Evolutionary conservation across 306 rosid genomes (phyloP), one percentile per base, ranked within the genome.

Genomic region (Mimosa pudica): DNA sequence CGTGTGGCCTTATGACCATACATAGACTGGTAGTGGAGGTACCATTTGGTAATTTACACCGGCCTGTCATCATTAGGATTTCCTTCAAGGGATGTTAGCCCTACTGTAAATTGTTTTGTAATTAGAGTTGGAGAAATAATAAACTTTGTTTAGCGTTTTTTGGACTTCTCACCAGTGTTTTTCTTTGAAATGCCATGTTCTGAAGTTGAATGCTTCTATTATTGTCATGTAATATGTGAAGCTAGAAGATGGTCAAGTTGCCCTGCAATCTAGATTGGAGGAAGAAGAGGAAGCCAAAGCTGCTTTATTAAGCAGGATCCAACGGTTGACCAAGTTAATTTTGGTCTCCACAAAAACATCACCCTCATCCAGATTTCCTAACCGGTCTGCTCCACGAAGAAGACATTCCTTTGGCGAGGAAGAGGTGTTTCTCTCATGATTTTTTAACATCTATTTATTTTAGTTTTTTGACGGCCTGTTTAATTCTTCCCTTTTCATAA

Each of bases 251-350:
- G 98, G 99, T 83, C 97, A 90, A 86, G 91, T 87, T 84, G 93
- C 87, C 85, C 85, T 96, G 84, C 99, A 93, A 69, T 93, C 98
- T 76, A 87, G 97, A 86, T 82, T 96, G 94, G 99, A 96, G 88
- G 91, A 96, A 89, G 99, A 96, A 80, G 99, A 96, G 88, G 97
- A 96, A 11, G 98, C 98, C 46, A 96, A 91, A 86, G 96, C 96
- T 83, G 99, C 99, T 83, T 88, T 96, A 73, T 65, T 96, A 80
- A 92, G 98, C 70, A 89, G 98, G 93, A 96, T 96, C 83, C 99
- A 96, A 79, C 88, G 98, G 81, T 82, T 96, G 86, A 96, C 99
- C 30, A 96, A 96, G 86, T 88, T 96, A 87, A 96, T 96, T 86
- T 87, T 96, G 90, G 99, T 96, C 83, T 96, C 99, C 71, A 86